Evolutionary conservation across 805 yeast species (phyloP), one percentile per base, ranked within the genome.

Genomic region (Starmerella kuoi): DNA sequence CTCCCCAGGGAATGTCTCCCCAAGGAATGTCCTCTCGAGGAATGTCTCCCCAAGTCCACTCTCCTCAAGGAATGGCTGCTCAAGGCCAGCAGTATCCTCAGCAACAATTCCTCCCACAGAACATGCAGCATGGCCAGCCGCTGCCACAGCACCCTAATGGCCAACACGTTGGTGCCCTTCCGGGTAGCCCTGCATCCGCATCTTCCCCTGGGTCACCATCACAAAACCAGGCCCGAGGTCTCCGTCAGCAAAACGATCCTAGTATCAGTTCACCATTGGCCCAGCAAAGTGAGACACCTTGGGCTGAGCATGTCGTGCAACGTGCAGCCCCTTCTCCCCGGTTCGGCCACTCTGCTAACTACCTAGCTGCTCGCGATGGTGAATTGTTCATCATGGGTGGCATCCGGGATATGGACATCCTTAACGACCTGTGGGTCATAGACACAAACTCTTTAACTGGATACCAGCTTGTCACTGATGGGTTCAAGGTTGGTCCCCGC

Each of bases 331-430:
- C 97, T 1, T 86, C 88, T 57, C 97, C 99, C 3, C 74, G 98
- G 34, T 86, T 85, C 59, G 79, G 96, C 53, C 97, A 88, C 61
- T 84, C 93, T 1, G 79, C 91, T 0, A 82, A 94, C 2, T 65
- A 79, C 20, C 64, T 76, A 20, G 72, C 85, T 5, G 77, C 91
- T 12, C 86, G 84, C 24, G 78, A 78, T 42, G 84, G 84, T 41
- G 91, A 85, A 46, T 65, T 86, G 18, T 85, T 75, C 58, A 70
- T 91, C 19, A 87, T 91, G 84, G 98, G 99, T 32, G 99, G 99
- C 7, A 67, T 91, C 37, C 79, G 87, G 56, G 95, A 87, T 41
- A 83, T 84, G 42, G 78, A 88, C 17, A 95, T 88, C 5, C 84
- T 81, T 61, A 95, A 95, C 37, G 98, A 91, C 60, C 76, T 94